Evolutionary conservation across 495 filamentous ascomycete species (phyloP).

Genomic region (Cetradonia linearis): DNA sequence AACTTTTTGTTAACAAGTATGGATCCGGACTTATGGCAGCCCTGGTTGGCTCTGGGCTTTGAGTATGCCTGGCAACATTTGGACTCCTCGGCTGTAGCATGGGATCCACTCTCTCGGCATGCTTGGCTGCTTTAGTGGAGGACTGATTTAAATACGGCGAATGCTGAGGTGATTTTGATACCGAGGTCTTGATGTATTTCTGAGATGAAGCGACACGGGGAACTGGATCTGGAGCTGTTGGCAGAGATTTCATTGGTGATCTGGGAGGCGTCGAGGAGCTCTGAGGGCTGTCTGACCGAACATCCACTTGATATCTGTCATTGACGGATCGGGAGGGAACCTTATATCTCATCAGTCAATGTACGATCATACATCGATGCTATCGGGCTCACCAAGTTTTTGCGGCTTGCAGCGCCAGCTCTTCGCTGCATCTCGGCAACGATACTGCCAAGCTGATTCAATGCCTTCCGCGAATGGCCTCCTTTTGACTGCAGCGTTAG

Average conservation of each 20-base stretch:
- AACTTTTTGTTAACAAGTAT: conserved; percentile 10
- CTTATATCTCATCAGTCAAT: conserved; percentile 15
- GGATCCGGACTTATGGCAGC: conserved; percentile 14
- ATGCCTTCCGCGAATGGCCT: conserved; percentile 45
- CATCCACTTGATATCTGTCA: conserved; percentile 23
- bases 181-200: conserved; percentile 18
- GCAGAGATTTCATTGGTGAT: conserved; percentile 24
- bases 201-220: conserved; percentile 21
- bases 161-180: conserved; percentile 8
- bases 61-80: conserved; percentile 7
- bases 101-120: conserved; percentile 10
- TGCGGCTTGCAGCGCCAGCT: conserved; percentile 62
- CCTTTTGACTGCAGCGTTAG: conserved; percentile 58
- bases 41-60: conserved; percentile 16
- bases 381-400: conserved; percentile 36
- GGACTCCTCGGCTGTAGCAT: neutral
- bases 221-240: conserved; percentile 20
- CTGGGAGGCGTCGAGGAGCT: conserved; percentile 20
- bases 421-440: conserved; percentile 69
- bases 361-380: neutral
- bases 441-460: conserved; percentile 55
- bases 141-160: conserved; percentile 21
- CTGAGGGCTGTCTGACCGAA: conserved; percentile 17
- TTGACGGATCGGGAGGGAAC: conserved; percentile 20
- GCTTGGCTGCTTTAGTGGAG: conserved; percentile 4